Conservation (phyloP, 202 grass and related monocot species). For the Eragrostis tef region DNA sequence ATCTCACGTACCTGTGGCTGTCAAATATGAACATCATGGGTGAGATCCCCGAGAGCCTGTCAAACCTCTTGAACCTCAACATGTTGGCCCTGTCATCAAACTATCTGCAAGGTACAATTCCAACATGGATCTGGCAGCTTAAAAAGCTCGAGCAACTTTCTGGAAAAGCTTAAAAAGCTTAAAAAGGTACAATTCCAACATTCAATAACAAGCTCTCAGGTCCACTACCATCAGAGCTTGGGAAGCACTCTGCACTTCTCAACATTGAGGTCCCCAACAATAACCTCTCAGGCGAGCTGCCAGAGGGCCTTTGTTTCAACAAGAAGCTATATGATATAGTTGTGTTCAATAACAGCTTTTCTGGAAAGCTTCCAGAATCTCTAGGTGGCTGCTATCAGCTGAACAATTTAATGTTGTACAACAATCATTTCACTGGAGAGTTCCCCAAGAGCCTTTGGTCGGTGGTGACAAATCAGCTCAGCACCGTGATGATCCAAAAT, state of each 20-base stretch:
- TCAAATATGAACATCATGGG: slow-evolving; percentile 41
- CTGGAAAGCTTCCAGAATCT: slow-evolving; percentile 50
- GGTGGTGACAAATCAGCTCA: slow-evolving; percentile 44
- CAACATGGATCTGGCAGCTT: slow-evolving; percentile 56
- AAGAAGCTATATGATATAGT: slow-evolving; percentile 42
- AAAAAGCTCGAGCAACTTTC: slow-evolving; percentile 56
- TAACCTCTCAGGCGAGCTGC: slow-evolving; percentile 53
- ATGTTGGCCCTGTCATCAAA: slow-evolving; percentile 35
- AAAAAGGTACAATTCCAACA: too few relatives aligned
- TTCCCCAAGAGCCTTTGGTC: slow-evolving; percentile 58
- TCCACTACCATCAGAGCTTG: slow-evolving; percentile 57
- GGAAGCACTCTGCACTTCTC: slow-evolving; percentile 52
- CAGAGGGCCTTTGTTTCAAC: slow-evolving; percentile 51
- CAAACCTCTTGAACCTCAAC: slow-evolving; percentile 45
- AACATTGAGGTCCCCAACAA: slow-evolving; percentile 61
- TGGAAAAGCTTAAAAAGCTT: too few relatives aligned
- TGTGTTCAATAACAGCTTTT: slow-evolving; percentile 63
- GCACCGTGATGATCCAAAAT: slow-evolving; percentile 50
- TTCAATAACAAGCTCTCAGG: slow-evolving; percentile 56
- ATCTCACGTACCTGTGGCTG: slow-evolving; percentile 56
- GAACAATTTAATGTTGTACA: slow-evolving; percentile 43
- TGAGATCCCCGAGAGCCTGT: slow-evolving; percentile 51
- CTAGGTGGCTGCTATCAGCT: slow-evolving; percentile 45
- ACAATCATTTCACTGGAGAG: slow-evolving; percentile 60
- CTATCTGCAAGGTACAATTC: slow-evolving; percentile 49